Base-by-base conservation (phyloP, 768 basidiomycete species). In the Kwoniella dendrophila region DNA sequence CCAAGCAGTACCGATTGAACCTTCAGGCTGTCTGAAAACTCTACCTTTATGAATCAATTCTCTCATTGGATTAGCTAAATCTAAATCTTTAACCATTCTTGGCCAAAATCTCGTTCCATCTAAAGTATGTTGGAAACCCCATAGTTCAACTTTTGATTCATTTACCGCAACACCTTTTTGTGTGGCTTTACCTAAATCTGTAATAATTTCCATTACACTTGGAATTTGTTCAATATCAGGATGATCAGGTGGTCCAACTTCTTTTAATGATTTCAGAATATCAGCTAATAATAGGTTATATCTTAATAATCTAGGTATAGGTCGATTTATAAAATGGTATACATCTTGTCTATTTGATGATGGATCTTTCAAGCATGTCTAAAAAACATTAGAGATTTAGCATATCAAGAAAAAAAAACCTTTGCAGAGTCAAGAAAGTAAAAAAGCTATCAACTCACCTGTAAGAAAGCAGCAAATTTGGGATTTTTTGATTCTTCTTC, bases 321-420 rank as follows among this genome's bases (percentile, higher is more conserved):
- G 92, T 36, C 92, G 87, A 70, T 90, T 87, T 73, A 94, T 89
- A 80, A 97, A 99, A 69, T 84, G 88, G 76, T 94, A 92, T 86
- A 99, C 89, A 74, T 93, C 92, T 20, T 91, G 83, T 51, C 88
- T 86, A 71, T 89, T 87, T 0, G 92, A 86, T 60, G 89, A 88
- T 0, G 87, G 85, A 68, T 90, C 87, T 32, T 88, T 86, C 11
- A 80, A 79, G 53, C 82, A 84, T 79, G 54, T 49, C 71, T 72
- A 20, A 4, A n/a, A 29, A n/a, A n/a, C n/a, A n/a, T n/a, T n/a
- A n/a, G n/a, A n/a, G n/a, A n/a, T n/a, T n/a, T n/a, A n/a, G n/a
- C n/a, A n/a, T n/a, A 24, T 57, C 51, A 59, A 36, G 5, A 53
- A 26, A 34, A 11, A 11, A 12, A 33, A 12, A n/a, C n/a, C n/a